Base-by-base conservation (phyloP, 1,284 basidiomycete species). In the Melanopsichium pennsylvanicum region DNA sequence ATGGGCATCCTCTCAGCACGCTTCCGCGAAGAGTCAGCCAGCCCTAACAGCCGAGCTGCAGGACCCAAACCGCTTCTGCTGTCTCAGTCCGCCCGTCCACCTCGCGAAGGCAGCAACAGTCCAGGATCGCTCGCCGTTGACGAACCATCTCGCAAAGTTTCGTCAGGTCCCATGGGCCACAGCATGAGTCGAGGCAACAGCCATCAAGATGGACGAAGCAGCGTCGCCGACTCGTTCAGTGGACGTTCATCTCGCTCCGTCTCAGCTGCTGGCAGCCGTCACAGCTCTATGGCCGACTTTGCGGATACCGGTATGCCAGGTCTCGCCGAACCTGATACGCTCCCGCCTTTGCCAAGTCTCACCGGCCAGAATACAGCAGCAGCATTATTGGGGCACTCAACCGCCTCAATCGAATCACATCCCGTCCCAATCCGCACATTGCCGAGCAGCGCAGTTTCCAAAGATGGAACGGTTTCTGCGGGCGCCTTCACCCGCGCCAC, bases 31-130 rank as follows among this genome's bases (percentile, higher is more conserved):
- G 56, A 56, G 16, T 56, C 59, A 2, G 41, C 45, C 0, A 57
- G 62, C 27, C 44, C 57, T 0, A 39, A 41, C 21, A 34, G 26
- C 15, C 44, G 63, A 1, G 27, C 43, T 5, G 70, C 38, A 1
- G 75, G 75, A 7, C 73, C 73, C 3, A 73, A 72, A 40, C 75
- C 75, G 5, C 50, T 77, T 2, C 50, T 77, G 4, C 40, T 77
- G 12, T 54, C 58, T 1, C 49, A 55, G 19, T 56, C 73, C 3
- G 75, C 75, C 1, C 45, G 75, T 10, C 74, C 74, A 11, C 72
- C 74, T 18, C 56, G 72, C 13, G 74, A 76, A 19, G 56, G 55
- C 10, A 75, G 67, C 35, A 49, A 39, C 21, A 38, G 50, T 16
- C 42, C 56, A 2, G 27, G 23, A 1, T 47, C 56, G 22, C 43